These are phyloP conservation scores for Melaleuca alternifolia DNA, from an alignment of 345 rosid genomes.

Conservation along the genomic window DNA sequence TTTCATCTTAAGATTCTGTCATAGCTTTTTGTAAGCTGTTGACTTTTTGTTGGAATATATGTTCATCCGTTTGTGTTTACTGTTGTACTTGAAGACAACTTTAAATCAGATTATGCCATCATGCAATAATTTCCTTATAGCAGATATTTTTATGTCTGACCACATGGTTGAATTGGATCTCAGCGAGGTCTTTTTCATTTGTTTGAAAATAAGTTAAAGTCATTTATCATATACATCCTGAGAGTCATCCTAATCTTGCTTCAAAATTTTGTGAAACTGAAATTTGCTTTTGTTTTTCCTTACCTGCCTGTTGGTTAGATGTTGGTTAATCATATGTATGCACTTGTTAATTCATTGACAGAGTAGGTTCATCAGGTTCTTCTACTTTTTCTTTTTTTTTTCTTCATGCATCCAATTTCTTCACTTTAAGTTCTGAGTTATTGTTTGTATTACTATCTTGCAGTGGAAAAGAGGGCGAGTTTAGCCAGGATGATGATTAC, in stretches of 20 bases:
- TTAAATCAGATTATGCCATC: neutral
- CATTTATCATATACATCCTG: neutral
- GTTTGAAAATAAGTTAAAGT: neutral
- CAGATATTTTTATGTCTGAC: neutral
- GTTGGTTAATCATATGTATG: neutral
- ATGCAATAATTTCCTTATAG: neutral
- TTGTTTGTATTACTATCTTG: conserved; percentile 2
- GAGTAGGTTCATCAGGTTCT: neutral
- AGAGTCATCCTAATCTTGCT: neutral
- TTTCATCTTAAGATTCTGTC: neutral
- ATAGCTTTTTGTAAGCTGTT: neutral
- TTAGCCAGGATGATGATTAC: conserved; percentile 76
- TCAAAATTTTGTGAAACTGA: neutral
- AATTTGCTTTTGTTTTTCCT: neutral
- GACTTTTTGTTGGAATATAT: neutral
- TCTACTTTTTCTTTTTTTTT: neutral
- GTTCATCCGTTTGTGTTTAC: neutral
- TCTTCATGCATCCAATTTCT: neutral
- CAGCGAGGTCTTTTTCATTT: neutral
- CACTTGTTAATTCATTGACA: neutral
- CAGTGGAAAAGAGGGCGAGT: conserved; percentile 77
- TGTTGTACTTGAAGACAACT: neutral
- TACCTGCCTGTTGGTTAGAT: neutral
- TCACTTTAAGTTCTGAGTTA: conserved; percentile 1
- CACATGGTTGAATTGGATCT: neutral